These are phyloP conservation scores for Serendipita sp. DNA, from an alignment of 768 basidiomycete species.

Conservation along the genomic window DNA sequence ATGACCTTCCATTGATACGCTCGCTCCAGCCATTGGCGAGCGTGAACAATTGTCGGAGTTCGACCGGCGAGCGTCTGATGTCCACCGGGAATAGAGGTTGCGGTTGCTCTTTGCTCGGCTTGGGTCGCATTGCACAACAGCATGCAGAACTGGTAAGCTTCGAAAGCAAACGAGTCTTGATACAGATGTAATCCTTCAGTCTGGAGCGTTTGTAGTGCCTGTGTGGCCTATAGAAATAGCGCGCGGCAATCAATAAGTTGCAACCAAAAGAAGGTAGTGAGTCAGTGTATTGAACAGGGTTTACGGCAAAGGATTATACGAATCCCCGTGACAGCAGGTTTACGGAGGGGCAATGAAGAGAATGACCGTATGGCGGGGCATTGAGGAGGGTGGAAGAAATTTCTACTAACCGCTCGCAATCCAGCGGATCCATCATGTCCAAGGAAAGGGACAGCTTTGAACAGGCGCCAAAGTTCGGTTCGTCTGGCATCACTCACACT, in stretches of 20 bases:
- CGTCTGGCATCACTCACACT: background rate
- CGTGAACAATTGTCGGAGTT: background rate
- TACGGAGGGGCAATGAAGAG: background rate
- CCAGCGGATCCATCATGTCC: slow-evolving; percentile 1
- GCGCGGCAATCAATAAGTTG: background rate
- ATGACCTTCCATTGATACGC: slow-evolving; percentile 5
- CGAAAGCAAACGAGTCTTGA: background rate
- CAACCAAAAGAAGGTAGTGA: background rate
- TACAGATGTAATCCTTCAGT: background rate
- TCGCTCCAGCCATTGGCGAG: background rate
- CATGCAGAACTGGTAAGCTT: slow-evolving; percentile 5
- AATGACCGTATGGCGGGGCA: background rate
- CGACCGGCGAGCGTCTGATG: too few species aligned
- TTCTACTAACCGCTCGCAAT: background rate
- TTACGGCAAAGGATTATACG: background rate
- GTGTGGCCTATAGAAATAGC: background rate
- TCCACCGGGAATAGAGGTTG: background rate
- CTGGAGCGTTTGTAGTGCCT: background rate
- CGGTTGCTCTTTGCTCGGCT: background rate
- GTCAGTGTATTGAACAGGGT: background rate
- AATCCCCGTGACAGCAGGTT: background rate
- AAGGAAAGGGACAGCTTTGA: slow-evolving; percentile 5
- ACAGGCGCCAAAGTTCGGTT: background rate
- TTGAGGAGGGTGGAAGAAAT: background rate
- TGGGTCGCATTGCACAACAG: background rate